A percentile compares a stretch with the other conserved stretches of the same genome.
Evolutionary conservation across 192 early-diverging fungal species (phyloP).

Genomic region (Podila clonocystis): DNA sequence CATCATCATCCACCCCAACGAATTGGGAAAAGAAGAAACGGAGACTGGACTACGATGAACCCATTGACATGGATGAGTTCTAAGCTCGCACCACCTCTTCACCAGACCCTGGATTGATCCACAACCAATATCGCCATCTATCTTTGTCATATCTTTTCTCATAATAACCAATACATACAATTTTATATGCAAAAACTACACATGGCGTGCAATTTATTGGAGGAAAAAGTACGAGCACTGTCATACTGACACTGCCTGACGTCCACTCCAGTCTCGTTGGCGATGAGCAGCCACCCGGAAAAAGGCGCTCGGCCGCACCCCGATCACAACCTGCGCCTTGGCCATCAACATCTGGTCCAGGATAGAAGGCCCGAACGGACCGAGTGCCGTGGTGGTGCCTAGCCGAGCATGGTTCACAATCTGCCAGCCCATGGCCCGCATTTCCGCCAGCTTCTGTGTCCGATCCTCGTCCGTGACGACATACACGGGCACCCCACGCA

Average conservation of each 20-base stretch:
- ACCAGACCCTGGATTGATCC: not conserved
- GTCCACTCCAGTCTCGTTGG: conserved; percentile 34
- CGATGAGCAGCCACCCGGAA: conserved; percentile 24
- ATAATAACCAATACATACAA: too few relatives aligned
- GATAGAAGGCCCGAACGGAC: conserved; percentile 22
- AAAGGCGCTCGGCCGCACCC: conserved; percentile 21
- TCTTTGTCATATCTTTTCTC: too few relatives aligned
- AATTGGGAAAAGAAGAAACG: not conserved
- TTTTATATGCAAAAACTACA: too few relatives aligned
- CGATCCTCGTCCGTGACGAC: conserved; percentile 32
- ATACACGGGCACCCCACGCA: conserved; percentile 29
- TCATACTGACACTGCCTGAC: conserved; percentile 5
- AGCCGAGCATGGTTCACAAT: conserved; percentile 25
- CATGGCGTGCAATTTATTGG: too few relatives aligned
- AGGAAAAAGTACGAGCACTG: not conserved
- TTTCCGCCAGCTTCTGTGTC: conserved; percentile 18
- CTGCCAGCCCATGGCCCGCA: conserved; percentile 35
- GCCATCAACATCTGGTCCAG: conserved; percentile 48
- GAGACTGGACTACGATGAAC: not conserved
- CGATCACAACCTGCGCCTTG: conserved; percentile 20
- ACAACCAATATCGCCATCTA: too few relatives aligned
- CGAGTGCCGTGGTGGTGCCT: conserved; percentile 5
- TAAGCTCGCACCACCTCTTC: not conserved
- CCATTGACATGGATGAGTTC: not conserved
- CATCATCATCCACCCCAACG: not conserved